phyloP scores from a whole-genome alignment of 2,329 filamentous ascomycete genomes.

The Penicillium sp. region DNA sequence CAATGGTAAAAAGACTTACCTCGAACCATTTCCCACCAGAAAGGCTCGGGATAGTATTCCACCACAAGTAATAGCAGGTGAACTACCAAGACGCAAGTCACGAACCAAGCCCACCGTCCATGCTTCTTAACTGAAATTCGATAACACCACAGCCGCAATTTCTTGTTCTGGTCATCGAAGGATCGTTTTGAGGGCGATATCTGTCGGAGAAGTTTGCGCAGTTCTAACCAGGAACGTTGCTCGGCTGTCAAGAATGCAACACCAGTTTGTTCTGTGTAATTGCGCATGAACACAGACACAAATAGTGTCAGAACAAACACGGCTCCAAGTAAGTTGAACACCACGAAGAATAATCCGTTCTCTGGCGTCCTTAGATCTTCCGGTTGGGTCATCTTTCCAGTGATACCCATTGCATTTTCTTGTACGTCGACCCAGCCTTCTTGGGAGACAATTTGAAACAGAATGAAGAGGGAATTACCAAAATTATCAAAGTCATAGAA shows the following conservation, averaged over 20 bases:
- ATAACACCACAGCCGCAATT: constrained; percentile 92
- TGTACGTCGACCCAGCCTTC: constrained; percentile 98
- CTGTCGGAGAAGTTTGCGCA: constrained; percentile 86
- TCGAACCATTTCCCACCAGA: constrained; percentile 67
- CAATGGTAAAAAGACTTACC: constrained; percentile 37
- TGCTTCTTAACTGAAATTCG: constrained; percentile 90
- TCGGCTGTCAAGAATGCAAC: constrained; percentile 95
- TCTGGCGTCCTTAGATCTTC: constrained; percentile 66
- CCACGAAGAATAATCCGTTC: constrained; percentile 90
- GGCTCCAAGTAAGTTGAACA: constrained; percentile 93
- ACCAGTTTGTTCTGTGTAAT: constrained; percentile 97
- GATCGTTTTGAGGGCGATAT: constrained; percentile 93
- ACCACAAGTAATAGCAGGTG: constrained; percentile 80
- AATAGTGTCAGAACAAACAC: constrained; percentile 97
- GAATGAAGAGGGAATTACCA: constrained; percentile 86
- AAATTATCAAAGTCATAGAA: constrained; percentile 95
- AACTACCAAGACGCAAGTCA: constrained; percentile 75
- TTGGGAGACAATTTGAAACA: constrained; percentile 98
- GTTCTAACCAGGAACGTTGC: constrained; percentile 92
- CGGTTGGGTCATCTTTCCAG: constrained; percentile 72
- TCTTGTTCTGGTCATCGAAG: constrained; percentile 70
- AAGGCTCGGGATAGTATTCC: constrained; percentile 77
- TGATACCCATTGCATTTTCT: constrained; percentile 78
- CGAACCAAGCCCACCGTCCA: constrained; percentile 81
- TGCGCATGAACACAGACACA: constrained; percentile 99